A percentile compares a stretch with the other conserved stretches of the same genome.
Evolutionary conservation across 768 basidiomycete species (phyloP).

Genomic region (Tubosaeta sp.): DNA sequence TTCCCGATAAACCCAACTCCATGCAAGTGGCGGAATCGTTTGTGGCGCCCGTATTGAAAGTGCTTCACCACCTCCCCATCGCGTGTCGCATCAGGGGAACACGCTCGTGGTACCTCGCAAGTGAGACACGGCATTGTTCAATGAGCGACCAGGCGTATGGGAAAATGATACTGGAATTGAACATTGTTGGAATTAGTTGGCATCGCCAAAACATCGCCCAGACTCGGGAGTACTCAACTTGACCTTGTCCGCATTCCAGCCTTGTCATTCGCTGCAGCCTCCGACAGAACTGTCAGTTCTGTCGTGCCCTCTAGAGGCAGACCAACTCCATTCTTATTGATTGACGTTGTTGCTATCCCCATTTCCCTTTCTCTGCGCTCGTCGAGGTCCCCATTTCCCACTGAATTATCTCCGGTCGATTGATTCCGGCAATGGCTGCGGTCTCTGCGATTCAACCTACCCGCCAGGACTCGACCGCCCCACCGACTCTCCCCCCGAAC

Average conservation of each 20-base stretch:
- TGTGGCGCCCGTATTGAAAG: neutral
- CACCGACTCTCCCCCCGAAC: constrained; percentile 29
- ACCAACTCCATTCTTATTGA: neutral
- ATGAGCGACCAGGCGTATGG: constrained; percentile 5
- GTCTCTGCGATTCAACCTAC: constrained; percentile 47
- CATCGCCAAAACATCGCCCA: constrained; percentile 15
- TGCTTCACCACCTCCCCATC: constrained; percentile 2
- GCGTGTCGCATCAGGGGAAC: neutral
- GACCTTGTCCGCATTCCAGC: constrained; percentile 3
- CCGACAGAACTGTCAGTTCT: neutral
- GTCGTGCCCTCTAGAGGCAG: neutral
- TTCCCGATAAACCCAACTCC: neutral
- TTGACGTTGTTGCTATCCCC: constrained; percentile 3
- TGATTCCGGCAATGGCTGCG: constrained; percentile 36
- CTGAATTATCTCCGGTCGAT: constrained; percentile 17
- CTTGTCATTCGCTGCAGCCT: neutral
- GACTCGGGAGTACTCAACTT: constrained; percentile 4
- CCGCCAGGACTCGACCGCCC: constrained; percentile 35
- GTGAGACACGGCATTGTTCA: neutral
- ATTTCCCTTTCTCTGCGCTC: constrained; percentile 6
- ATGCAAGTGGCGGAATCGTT: neutral
- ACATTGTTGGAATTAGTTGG: constrained; percentile 11
- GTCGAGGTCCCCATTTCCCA: constrained; percentile 11
- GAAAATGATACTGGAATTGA: constrained; percentile 21
- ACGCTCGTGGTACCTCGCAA: neutral